A percentile compares a stretch with the other conserved stretches of the same genome.
These are phyloP conservation scores for Actinomucor elegans DNA, from an alignment of 371 early-diverging fungal genomes.

Conservation along the genomic window DNA sequence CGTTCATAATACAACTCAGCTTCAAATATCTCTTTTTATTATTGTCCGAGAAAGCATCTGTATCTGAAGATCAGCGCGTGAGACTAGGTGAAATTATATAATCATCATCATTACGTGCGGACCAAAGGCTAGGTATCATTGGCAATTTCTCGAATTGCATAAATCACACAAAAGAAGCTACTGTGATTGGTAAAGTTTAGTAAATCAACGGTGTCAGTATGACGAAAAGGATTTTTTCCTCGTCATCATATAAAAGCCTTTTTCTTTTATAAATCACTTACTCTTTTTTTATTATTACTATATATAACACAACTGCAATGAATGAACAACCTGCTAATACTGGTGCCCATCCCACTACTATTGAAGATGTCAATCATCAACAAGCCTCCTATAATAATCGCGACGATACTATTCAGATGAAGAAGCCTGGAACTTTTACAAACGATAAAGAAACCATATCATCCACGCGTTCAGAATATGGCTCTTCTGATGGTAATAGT, in stretches of 20 bases:
- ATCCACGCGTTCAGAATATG: constrained; percentile 15
- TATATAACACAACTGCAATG: not conserved
- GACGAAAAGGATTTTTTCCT: too few species aligned
- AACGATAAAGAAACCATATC: not conserved
- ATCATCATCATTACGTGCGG: too few species aligned
- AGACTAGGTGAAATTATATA: too few species aligned
- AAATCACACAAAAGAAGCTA: not conserved
- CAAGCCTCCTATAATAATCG: not conserved
- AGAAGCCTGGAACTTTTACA: not conserved
- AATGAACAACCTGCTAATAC: not conserved
- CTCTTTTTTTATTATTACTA: not conserved
- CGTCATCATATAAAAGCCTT: not conserved
- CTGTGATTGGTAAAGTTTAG: not conserved
- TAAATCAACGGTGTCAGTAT: not conserved
- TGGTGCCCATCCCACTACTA: not conserved
- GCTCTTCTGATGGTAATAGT: constrained; percentile 3
- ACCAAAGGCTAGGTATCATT: too few species aligned
- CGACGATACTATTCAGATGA: not conserved
- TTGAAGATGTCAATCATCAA: not conserved
- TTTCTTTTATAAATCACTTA: not conserved
- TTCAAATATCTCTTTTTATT: too few species aligned
- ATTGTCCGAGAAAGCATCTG: too few species aligned
- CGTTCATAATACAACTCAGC: too few species aligned
- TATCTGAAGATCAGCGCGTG: too few species aligned
- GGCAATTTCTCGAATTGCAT: too few species aligned